A percentile compares a stretch with the other conserved stretches of the same genome.
phyloP scores from a whole-genome alignment of 768 basidiomycete species.

The Clitopilus passeckerianus region DNA sequence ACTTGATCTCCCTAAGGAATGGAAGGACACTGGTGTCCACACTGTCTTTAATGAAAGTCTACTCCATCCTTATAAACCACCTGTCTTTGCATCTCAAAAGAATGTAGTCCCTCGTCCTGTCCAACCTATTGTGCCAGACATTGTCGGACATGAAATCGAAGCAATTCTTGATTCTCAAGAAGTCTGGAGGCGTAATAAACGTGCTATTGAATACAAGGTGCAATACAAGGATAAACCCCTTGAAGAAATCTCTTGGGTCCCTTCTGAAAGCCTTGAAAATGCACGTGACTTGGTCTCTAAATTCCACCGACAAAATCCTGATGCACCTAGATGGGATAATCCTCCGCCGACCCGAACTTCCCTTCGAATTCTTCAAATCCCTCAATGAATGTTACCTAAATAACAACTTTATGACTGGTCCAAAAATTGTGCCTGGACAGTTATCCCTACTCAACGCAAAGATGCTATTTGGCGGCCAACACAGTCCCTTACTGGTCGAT shows the following conservation, averaged over 20 bases:
- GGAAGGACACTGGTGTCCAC: neutral
- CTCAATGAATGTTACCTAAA: neutral
- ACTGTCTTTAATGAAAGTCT: neutral
- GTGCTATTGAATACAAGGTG: neutral
- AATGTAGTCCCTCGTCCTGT: neutral
- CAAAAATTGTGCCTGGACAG: neutral
- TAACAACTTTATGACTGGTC: neutral
- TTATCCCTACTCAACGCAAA: neutral
- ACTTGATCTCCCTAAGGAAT: conserved; percentile 2
- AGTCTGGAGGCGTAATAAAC: neutral
- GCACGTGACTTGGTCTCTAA: neutral
- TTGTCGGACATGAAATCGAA: neutral
- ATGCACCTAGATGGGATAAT: neutral
- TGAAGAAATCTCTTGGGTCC: neutral
- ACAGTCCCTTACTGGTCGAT: too few relatives aligned
- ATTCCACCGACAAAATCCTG: neutral
- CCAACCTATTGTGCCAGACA: neutral
- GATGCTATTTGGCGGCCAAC: too few relatives aligned
- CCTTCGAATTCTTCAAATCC: neutral
- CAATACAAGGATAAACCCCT: conserved; percentile 1
- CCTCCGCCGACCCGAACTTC: neutral
- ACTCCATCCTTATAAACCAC: neutral
- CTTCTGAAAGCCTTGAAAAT: neutral
- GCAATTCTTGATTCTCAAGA: conserved; percentile 1
- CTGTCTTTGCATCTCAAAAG: neutral